Evolutionary conservation across 164 flowering plant genomes (phyloP), one percentile per base, ranked within the genome.

Genomic region (Chimonanthus salicifolius): DNA sequence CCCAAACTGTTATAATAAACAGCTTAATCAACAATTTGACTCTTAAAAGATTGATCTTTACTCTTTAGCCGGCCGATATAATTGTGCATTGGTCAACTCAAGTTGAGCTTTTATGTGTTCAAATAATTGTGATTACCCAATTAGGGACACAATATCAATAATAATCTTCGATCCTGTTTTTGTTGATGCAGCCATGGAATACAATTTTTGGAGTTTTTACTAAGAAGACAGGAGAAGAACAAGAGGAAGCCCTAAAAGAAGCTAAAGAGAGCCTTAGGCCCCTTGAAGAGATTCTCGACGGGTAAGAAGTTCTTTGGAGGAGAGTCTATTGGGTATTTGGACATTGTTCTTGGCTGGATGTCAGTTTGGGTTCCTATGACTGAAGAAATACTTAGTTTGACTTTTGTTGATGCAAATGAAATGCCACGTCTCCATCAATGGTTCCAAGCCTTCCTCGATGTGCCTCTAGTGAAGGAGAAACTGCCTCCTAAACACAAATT

Each of bases 401-500:
- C 62, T n/a, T 44, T 72, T 20, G 67, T 72, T 63, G 67, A 72
- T 45, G 74, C 62, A 63, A 49, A 47, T 46, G 47, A 16, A 9
- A 45, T 62, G 54, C 74, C 74, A 15, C 50, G 15, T 7, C 67
- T 72, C 67, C 43, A 62, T 62, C 44, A 67, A 44, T 72, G 74
- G 74, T 72, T 63, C 45, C 67, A 47, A n/a, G 68, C 62, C 7
- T 72, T 60, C 67, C 67, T 62, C 4, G 20, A 62, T 18, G 9
- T 45, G n/a, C 74, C 74, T 62, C 4, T 16, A 43, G 49, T 72
- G 4, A 72, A 62, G n/a, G 74, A 72, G 74, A 72, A 18, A 67
- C 54, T 72, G 3, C 74, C 74, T 47, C 74, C 74, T 43, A 21
- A 7, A 11, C 67, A 72, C 3, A 72, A 51, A 54, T 10, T 70